Conservation (phyloP, 2,329 filamentous ascomycete species). For the Aspergillus unguis region DNA sequence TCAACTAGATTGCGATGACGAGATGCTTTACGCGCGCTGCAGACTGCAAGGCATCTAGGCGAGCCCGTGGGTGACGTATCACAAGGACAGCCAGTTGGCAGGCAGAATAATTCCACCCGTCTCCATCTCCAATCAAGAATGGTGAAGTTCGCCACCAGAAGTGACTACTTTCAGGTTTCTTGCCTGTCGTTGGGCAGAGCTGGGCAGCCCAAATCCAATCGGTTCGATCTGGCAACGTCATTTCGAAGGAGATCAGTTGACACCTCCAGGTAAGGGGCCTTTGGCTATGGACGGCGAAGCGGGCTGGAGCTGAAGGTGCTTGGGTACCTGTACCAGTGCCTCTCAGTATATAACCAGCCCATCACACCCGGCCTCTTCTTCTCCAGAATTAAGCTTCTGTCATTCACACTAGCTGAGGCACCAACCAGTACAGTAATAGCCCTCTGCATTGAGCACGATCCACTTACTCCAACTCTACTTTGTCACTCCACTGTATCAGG, state of each 20-base stretch:
- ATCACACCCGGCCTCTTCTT: not conserved
- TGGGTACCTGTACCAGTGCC: too few species aligned
- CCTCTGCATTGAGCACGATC: not conserved
- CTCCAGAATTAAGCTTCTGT: conserved; percentile 4
- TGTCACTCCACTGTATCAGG: conserved; percentile 10
- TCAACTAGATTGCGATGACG: not conserved
- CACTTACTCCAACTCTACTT: not conserved
- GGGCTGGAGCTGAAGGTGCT: not conserved
- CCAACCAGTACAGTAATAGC: not conserved
- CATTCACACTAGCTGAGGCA: not conserved
- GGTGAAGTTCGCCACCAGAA: conserved; percentile 8
- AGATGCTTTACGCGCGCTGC: not conserved
- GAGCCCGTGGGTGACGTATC: conserved; percentile 3
- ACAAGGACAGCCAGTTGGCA: not conserved
- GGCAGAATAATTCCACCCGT: conserved; percentile 3
- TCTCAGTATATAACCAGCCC: not conserved
- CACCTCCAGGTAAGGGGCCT: conserved; percentile 2
- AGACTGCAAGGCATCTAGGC: not conserved
- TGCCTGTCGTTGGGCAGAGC: conserved; percentile 13
- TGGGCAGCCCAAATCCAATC: conserved; percentile 13
- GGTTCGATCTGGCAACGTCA: conserved; percentile 15
- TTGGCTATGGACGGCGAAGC: not conserved
- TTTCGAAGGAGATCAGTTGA: not conserved
- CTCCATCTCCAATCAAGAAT: conserved; percentile 4
- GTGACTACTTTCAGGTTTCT: not conserved